Conservation (phyloP, 345 rosid genomes). For the Populus tremula region DNA sequence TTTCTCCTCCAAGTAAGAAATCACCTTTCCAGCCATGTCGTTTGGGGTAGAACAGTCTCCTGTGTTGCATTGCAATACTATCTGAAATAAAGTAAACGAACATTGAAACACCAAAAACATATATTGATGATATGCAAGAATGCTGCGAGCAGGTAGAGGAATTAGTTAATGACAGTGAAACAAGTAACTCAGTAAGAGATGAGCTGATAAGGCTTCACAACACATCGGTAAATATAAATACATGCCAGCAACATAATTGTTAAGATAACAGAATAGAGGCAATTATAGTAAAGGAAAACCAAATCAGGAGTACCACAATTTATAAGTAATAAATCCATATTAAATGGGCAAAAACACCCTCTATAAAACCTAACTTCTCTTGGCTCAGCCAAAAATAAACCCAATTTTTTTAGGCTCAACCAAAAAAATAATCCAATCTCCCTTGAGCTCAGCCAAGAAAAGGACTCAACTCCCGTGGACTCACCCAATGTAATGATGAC, state of each 20-base stretch:
- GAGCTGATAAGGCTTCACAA: background rate
- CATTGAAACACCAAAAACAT: background rate
- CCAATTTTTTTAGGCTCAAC: accelerated
- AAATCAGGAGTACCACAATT: background rate
- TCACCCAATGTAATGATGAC: too few species aligned
- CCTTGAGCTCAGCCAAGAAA: accelerated
- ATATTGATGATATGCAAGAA: background rate
- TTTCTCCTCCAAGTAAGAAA: conserved; percentile 20
- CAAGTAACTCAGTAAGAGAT: background rate
- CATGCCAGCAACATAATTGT: background rate
- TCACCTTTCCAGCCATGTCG: conserved; percentile 24
- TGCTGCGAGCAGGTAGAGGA: background rate
- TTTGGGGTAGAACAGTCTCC: conserved; percentile 17
- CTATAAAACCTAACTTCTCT: too few species aligned
- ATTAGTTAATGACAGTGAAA: background rate
- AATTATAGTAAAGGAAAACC: background rate
- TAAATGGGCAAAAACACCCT: too few species aligned
- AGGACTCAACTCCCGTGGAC: too few species aligned
- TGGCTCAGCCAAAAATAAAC: too few species aligned
- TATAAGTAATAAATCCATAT: background rate
- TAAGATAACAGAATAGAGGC: background rate
- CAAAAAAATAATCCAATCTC: accelerated
- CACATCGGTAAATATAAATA: background rate
- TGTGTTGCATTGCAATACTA: conserved; percentile 12
- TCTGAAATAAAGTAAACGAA: background rate